Evolutionary conservation across 768 basidiomycete genomes (phyloP), one percentile per base, ranked within the genome.

Genomic region (Leucocoprinus sp.): DNA sequence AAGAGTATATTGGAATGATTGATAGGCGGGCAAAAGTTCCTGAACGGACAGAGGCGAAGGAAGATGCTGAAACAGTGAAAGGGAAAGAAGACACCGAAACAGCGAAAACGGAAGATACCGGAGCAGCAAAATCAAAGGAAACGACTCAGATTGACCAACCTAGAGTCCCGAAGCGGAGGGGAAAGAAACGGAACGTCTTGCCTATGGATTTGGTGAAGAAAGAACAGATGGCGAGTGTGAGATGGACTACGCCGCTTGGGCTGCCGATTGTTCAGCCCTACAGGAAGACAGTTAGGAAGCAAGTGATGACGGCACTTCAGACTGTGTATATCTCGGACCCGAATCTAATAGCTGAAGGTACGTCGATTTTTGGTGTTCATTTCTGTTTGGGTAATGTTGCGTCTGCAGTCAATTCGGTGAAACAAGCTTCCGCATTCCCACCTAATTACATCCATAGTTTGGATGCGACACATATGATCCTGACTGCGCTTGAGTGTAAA

Each of bases 401-500:
- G 19, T 31, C 50, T 29, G 17, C 48, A 76, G 93, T 97, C 36
- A 88, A 90, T 54, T 62, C 86, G 1, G 51, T 69, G 48, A 96
- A 96, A 62, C 95, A 99, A 61, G 88, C 92, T 0, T 80, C 91
- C 12, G 96, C 96, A 0, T 98, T 99, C 80, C 95, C 96, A 4
- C 96, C 96, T 38, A 99, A 99, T 67, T 98, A 95, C 57, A 91
- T 99, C 42, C 96, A 99, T 60, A 90, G 87, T 57, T 72, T 99
- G 22, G 96, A 99, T 61, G 96, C 96, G 2, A 95, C 95, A 1
- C 96, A 99, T 66, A 98, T 99, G 93, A 84, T 97, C 79, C 66
- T 97, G 54, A 96, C 93, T 2, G 93, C 95, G 8, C 71, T 95
- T 37, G 84, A 91, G 53, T 96, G 93, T 62, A 68, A 75, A 51